Evolutionary conservation across 345 rosid genomes (phyloP), one percentile per base, ranked within the genome.

Genomic region (Lepidium didymum): DNA sequence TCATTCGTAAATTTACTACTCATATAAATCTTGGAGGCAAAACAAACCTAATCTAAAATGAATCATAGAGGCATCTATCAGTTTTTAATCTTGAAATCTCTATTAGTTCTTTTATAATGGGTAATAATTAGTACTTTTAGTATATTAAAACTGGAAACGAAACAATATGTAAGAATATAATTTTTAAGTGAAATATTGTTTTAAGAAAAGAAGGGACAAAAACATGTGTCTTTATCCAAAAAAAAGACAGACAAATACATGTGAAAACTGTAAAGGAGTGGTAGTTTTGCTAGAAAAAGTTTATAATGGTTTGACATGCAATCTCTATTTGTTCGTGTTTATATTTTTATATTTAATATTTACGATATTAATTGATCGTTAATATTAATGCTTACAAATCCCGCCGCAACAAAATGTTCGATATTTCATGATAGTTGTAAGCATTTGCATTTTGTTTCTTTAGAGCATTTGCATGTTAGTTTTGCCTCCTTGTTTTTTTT

Each of bases 391-490:
- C 49, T 72, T 56, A 41, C 63, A 58, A 63, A 21, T 11, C 51
- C 14, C 35, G 63, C 56, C 70, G 59, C 37, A 56, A 46, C 47
- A 11, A 15, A 64, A 34, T 56, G 65, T 56, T 64, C 59, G 58
- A 38, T 72, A 19, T 64, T 72, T 35, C 19, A 10, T 10, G 35
- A 72, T 63, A 64, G 50, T 46, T 64, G 36, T 37, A 56, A 64
- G 11, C 65, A 72, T 40, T 64, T 72, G 59, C 76, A 72, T 47
- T 25, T 25, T 25, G 27, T 25, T 25, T 25, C 27, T 25, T 25
- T 25, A 25, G 46, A 64, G 11, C 65, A 72, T 47, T 64, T 72
- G 58, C 76, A 72, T 47, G 76, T 64, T 72, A 72, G 53, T 49
- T 64, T 72, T 56, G 76, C 65, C 52, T 56, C 61, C 9, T 2